Base-by-base conservation (phyloP, 2,329 filamentous ascomycete species). In the Nemania abortiva region DNA sequence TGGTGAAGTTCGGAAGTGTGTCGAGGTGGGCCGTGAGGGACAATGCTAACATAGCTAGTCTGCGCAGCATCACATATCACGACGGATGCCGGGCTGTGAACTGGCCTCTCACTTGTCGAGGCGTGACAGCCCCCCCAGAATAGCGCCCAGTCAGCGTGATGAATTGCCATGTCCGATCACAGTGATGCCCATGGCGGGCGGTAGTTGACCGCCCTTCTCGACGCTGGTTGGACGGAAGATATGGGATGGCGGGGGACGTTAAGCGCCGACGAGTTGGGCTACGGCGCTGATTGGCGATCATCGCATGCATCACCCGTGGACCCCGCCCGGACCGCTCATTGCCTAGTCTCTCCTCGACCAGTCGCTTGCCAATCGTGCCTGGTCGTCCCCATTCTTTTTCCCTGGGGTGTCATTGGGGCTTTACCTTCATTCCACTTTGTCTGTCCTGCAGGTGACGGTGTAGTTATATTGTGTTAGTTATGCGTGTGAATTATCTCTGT, bases 91-190 rank as follows among this genome's bases (percentile, higher is more conserved):
- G 73, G 49, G 61, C 59, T 79, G 79, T 82, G 79, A 79, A 79
- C 77, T 79, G 76, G 77, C 78, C 74, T 79, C 80, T 82, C 75
- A 84, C 82, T 84, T 81, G 82, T 80, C 81, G 70, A 73, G 52
- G 20, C 55, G 83, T 83, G 76, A 81, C 70, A 74, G 75, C 70
- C 54, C 76, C 76, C 74, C 77, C 76, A 74, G 75, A 76, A 79
- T 81, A 79, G 81, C 79, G 81, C 77, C 81, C 77, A 78, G 66
- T 78, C 70, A 77, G 76, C 66, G 73, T 72, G 74, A 70, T 70
- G 71, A 73, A 71, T 73, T 73, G 70, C 71, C 73, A 75, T 75
- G 67, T 37, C 58, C 34, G 63, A 63, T 71, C 65, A 71, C 70
- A 68, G 71, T 73, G 70, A 71, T 73, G 64, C 70, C 68, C 62